A percentile compares a stretch with the other conserved stretches of the same genome.
phyloP scores from a whole-genome alignment of 345 rosid genomes.

The Physaria fendleri region DNA sequence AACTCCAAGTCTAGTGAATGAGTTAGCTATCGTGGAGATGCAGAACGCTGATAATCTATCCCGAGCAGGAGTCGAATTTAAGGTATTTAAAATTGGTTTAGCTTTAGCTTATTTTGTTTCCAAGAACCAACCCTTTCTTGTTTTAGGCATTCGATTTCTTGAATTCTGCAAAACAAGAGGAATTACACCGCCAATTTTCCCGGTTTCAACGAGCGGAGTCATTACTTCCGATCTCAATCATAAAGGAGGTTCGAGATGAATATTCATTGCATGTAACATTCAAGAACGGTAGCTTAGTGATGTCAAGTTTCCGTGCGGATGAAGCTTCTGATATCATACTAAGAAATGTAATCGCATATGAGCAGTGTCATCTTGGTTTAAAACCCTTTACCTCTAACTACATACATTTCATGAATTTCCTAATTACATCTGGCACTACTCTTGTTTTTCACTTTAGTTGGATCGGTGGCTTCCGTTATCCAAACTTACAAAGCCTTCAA shows the following conservation, averaged over 20 bases:
- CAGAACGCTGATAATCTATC: no score
- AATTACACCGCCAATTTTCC: neutral
- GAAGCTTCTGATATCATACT: neutral
- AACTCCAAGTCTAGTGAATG: neutral
- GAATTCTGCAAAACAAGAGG: neutral
- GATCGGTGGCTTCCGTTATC: neutral
- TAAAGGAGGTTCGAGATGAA: neutral
- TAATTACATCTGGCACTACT: neutral
- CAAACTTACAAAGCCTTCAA: neutral
- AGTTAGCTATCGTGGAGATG: neutral
- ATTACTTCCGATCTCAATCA: neutral
- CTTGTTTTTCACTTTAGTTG: neutral
- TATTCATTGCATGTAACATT: neutral
- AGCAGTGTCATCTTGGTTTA: neutral
- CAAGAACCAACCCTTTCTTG: neutral
- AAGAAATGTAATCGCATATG: slow-evolving; percentile 13
- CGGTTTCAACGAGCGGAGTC: neutral
- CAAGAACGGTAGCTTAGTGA: slow-evolving; percentile 1
- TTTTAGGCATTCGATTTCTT: neutral
- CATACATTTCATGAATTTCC: neutral
- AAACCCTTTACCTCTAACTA: neutral
- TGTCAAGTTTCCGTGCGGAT: neutral
- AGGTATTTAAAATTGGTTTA: no score
- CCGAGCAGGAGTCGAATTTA: slow-evolving; percentile 1
- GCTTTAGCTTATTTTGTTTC: no score